A percentile compares a stretch with the other conserved stretches of the same genome.
phyloP scores from a whole-genome alignment of 306 rosid species.

The Cucumis sativus region DNA sequence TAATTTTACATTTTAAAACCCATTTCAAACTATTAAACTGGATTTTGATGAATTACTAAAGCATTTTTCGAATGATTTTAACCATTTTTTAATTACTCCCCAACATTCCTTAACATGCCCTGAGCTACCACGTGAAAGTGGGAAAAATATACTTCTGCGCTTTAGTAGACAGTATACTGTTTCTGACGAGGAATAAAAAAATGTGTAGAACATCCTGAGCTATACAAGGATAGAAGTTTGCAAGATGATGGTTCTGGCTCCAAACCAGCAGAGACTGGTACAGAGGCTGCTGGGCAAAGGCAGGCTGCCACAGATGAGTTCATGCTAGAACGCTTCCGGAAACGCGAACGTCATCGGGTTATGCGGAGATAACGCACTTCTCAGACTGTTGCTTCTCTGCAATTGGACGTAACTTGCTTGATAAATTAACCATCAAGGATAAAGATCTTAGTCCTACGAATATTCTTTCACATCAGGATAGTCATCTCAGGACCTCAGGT shows the following conservation, averaged over 20 bases:
- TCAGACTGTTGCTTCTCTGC: neutral
- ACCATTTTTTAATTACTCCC: too few relatives aligned
- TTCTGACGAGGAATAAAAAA: constrained; percentile 12
- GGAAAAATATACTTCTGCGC: neutral
- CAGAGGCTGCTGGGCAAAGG: constrained; percentile 60
- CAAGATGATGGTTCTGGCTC: constrained; percentile 55
- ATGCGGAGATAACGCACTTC: constrained; percentile 43
- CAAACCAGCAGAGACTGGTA: constrained; percentile 38
- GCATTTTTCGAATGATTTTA: too few relatives aligned
- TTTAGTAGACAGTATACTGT: neutral
- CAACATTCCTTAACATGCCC: too few relatives aligned
- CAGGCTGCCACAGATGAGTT: constrained; percentile 94
- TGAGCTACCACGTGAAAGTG: neutral
- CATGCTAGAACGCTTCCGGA: constrained; percentile 90
- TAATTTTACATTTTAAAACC: too few relatives aligned
- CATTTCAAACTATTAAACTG: too few relatives aligned
- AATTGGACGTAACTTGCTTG: neutral
- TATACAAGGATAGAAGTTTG: constrained; percentile 60
- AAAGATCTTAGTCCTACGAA: neutral
- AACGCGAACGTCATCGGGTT: constrained; percentile 87
- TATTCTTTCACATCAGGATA: neutral
- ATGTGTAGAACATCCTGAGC: constrained; percentile 88
- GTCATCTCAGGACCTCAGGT: neutral
- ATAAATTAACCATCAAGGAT: neutral
- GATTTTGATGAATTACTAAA: too few relatives aligned